Conservation (phyloP, 2,329 filamentous ascomycete species). For the Didymella segeticola region DNA sequence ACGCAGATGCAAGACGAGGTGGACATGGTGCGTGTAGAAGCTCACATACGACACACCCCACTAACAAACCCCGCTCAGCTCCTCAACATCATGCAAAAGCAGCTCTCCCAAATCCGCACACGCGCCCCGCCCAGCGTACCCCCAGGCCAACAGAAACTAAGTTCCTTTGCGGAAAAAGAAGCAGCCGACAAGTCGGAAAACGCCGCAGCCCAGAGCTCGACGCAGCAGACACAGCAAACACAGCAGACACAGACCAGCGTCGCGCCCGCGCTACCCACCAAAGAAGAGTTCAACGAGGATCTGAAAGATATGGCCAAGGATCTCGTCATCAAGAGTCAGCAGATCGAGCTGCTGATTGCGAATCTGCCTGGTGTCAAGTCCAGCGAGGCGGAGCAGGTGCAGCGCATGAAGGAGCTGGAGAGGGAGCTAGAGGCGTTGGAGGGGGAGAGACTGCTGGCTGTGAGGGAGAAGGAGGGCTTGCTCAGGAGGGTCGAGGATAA, state of each 20-base stretch:
- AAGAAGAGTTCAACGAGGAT: slow-evolving; percentile 65
- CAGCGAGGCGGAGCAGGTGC: slow-evolving; percentile 78
- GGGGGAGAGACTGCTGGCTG: slow-evolving; percentile 49
- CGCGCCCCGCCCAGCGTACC: slow-evolving; percentile 53
- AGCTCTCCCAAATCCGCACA: slow-evolving; percentile 53
- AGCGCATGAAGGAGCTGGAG: slow-evolving; percentile 58
- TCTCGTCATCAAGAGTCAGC: slow-evolving; percentile 79
- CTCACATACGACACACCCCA: background rate
- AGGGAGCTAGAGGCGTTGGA: slow-evolving; percentile 52
- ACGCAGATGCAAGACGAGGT: slow-evolving; percentile 87
- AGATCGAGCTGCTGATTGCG: slow-evolving; percentile 79
- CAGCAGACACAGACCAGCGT: slow-evolving; percentile 22
- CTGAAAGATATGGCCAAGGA: slow-evolving; percentile 78
- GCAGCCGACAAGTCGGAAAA: slow-evolving; percentile 31
- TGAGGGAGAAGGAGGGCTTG: slow-evolving; percentile 52
- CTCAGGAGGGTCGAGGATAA: slow-evolving; percentile 56
- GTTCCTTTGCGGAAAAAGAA: slow-evolving; percentile 42
- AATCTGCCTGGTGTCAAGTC: slow-evolving; percentile 78
- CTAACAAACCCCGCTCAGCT: slow-evolving; percentile 46
- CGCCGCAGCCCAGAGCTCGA: slow-evolving; percentile 20
- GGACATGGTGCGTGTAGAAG: slow-evolving; percentile 67
- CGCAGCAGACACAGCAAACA: slow-evolving; percentile 20
- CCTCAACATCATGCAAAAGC: slow-evolving; percentile 56
- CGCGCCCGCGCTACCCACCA: slow-evolving; percentile 21
- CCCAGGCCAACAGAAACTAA: slow-evolving; percentile 51